Evolutionary conservation across 495 filamentous ascomycete species (phyloP).

Genomic region (Penicillium coprophilum): DNA sequence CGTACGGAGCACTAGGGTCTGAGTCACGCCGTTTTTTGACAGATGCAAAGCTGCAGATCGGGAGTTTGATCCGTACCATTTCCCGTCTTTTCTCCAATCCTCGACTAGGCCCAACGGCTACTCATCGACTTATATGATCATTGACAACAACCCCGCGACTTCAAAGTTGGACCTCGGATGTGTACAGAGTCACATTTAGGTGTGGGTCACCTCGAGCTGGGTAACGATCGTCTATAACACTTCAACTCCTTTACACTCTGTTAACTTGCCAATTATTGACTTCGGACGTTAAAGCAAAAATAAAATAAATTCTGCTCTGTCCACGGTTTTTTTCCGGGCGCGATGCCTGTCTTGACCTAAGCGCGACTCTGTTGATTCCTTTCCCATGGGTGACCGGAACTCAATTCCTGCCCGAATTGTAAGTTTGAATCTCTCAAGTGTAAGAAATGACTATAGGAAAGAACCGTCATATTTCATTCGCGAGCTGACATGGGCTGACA

Average conservation of each 20-base stretch:
- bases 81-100: not conserved
- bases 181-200: constrained; percentile 16
- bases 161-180: not conserved
- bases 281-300: not conserved
- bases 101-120: not conserved
- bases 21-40: constrained; percentile 12
- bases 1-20: too few relatives aligned
- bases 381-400: constrained; percentile 12
- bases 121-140: not conserved
- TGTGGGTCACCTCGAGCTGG: not conserved
- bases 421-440: not conserved
- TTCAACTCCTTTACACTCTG: not conserved
- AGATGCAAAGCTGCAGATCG: constrained; percentile 21
- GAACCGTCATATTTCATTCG: too few relatives aligned
- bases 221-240: constrained; percentile 1
- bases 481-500: not conserved
- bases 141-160: constrained; percentile 2
- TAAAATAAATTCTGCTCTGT: not conserved
- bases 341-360: constrained; percentile 16
- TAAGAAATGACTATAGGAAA: too few relatives aligned
- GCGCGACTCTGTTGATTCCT: constrained; percentile 4
- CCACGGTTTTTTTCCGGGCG: constrained; percentile 16
- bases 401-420: constrained; percentile 7
- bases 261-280: not conserved
- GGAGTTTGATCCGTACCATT: not conserved